These are phyloP conservation scores for Neurospora sp. DNA, from an alignment of 495 filamentous ascomycete genomes.

Conservation along the genomic window DNA sequence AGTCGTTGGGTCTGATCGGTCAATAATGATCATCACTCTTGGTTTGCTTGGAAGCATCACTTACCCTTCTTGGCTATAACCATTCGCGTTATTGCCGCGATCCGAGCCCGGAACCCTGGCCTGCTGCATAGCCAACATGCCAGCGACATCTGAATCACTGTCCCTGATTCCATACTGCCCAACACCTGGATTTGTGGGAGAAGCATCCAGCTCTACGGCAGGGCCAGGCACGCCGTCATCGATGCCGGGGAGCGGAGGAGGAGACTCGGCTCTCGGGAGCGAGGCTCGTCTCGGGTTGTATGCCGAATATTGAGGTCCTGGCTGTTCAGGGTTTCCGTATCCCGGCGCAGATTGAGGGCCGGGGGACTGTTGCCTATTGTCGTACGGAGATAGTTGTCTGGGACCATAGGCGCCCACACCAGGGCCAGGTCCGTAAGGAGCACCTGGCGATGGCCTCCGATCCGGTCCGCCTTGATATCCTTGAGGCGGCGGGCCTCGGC, in stretches of 20 bases:
- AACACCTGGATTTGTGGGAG: conserved; percentile 43
- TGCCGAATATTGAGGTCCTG: conserved; percentile 26
- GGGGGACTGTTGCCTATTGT: conserved; percentile 8
- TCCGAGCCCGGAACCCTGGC: conserved; percentile 27
- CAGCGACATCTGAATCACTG: conserved; percentile 57
- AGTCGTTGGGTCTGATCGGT: conserved; percentile 21
- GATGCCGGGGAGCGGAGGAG: conserved; percentile 51
- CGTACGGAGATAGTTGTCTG: conserved; percentile 13
- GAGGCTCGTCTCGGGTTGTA: conserved; percentile 32
- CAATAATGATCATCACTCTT: neutral
- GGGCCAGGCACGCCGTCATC: conserved; percentile 49
- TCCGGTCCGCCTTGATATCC: conserved; percentile 29
- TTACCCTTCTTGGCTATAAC: conserved; percentile 68
- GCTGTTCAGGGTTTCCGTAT: conserved; percentile 27
- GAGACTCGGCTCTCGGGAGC: conserved; percentile 48
- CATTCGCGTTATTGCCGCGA: conserved; percentile 44
- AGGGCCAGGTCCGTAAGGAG: conserved; percentile 30
- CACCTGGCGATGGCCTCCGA: conserved; percentile 36
- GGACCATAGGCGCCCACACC: conserved; percentile 15
- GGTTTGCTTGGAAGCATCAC: conserved; percentile 15
- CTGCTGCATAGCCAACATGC: conserved; percentile 61
- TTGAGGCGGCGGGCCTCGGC: conserved; percentile 46
- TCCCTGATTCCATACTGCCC: conserved; percentile 47
- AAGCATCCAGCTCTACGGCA: conserved; percentile 75
- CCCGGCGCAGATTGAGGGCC: conserved; percentile 25